These are phyloP conservation scores for Pneumocystis wakefieldiae DNA, from an alignment of 1,139 yeast genomes.

Conservation along the genomic window DNA sequence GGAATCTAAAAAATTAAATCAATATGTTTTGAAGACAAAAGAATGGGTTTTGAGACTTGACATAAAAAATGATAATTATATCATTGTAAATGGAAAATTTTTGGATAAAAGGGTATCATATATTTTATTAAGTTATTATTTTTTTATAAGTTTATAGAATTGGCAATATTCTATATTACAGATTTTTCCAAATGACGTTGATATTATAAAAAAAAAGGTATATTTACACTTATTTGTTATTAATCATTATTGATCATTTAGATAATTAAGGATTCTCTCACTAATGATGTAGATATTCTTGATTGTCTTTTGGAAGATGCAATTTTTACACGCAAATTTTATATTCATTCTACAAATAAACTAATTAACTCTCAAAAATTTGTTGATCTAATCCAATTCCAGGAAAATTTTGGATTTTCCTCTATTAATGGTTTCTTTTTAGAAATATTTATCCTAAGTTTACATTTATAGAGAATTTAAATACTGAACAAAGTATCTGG, in stretches of 20 bases:
- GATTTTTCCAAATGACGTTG: not conserved
- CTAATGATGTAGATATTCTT: conserved; percentile 17
- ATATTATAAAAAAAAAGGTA: not conserved
- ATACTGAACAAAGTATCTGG: conserved; percentile 30
- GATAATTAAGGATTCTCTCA: conserved; percentile 16
- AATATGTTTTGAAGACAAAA: conserved; percentile 17
- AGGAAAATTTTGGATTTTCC: conserved; percentile 3
- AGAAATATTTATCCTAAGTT: not conserved
- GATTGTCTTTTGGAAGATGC: conserved; percentile 13
- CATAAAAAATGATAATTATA: conserved; percentile 12
- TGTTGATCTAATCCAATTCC: conserved; percentile 5
- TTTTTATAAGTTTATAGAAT: not conserved
- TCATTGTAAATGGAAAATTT: not conserved
- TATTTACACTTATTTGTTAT: not conserved
- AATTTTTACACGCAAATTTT: conserved; percentile 7
- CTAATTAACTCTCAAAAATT: conserved; percentile 2
- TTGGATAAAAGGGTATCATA: not conserved
- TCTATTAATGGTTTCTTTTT: not conserved
- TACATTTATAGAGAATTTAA: conserved; percentile 8
- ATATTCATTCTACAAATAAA: conserved; percentile 17
- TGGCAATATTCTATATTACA: not conserved
- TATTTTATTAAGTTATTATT: not conserved
- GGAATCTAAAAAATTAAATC: conserved; percentile 5
- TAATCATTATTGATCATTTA: not conserved
- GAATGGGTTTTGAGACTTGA: conserved; percentile 31